Evolutionary conservation across 2,329 filamentous ascomycete species (phyloP), one percentile per base, ranked within the genome.

Genomic region (Paraphoma chrysanthemicola): DNA sequence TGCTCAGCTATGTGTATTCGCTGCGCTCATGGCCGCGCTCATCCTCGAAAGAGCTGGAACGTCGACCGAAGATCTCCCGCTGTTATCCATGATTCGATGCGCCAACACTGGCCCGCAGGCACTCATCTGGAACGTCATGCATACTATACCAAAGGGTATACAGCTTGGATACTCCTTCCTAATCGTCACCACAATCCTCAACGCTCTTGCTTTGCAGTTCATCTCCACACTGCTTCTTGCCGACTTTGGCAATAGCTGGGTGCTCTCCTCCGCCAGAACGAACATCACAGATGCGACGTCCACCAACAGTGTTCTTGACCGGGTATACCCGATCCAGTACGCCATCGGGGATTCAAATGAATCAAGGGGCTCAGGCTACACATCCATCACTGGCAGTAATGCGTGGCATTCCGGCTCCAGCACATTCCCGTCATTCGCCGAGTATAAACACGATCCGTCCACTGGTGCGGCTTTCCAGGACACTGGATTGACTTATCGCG

Each of bases 21-120:
- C 45, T 18, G 45, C 45, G 6, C 17, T 48, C 45, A 48, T 48
- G 30, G 45, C 45, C 23, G 45, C 45, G n/a, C 12, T 48, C 6
- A 48, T 48, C 17, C 45, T 48, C 10, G 45, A 48, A 48, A 33
- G 30, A 36, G 45, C 31, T 7, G 45, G 45, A 18, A 30, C 33
- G 4, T 39, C 45, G 16, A 48, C 14, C 7, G 33, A 39, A 16
- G 45, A 48, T 18, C 38, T 39, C 16, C 30, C 45, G 31, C 14
- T 48, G 12, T 31, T 48, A n/a, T 48, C 45, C 10, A 48, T 38
- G 30, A 39, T 48, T 18, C 30, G 45, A 18, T 38, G 30, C 33
- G 30, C 33, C n/a, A 39, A 48, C 17, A 48, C 45, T 2, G 45
- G 45, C 12, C 45, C 45, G 10, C 45, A 48, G 12, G 30, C 45